Conservation (phyloP, 2,329 filamentous ascomycete genomes). For the Pseudogymnoascus sp. region DNA sequence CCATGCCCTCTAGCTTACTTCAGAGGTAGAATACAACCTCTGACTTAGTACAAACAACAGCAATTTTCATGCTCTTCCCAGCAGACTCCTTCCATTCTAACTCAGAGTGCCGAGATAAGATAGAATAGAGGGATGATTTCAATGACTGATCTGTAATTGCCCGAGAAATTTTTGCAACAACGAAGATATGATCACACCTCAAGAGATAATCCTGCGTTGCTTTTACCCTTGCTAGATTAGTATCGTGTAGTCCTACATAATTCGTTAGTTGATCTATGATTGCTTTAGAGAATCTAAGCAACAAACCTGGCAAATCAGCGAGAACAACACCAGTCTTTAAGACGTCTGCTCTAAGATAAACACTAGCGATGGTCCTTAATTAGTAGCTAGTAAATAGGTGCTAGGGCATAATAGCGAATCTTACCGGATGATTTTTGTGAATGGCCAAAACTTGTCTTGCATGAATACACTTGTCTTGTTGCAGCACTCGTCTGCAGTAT, state of each 20-base stretch:
- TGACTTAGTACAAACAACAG: constrained; percentile 30
- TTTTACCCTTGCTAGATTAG: constrained; percentile 30
- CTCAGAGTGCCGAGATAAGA: constrained; percentile 26
- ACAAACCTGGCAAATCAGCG: constrained; percentile 30
- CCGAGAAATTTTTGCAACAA: constrained; percentile 31
- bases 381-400: constrained; percentile 10
- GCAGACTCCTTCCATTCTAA: constrained; percentile 24
- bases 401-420: neutral
- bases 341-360: constrained; percentile 28
- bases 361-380: constrained; percentile 16
- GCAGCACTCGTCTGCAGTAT: constrained; percentile 26
- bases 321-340: constrained; percentile 30
- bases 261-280: constrained; percentile 9
- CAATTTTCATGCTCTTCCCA: constrained; percentile 24
- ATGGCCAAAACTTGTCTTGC: constrained; percentile 30
- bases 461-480: constrained; percentile 28
- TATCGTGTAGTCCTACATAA: constrained; percentile 27
- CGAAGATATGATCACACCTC: constrained; percentile 30
- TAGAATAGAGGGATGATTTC: constrained; percentile 27
- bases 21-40: constrained; percentile 20
- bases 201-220: constrained; percentile 31
- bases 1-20: neutral
- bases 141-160: constrained; percentile 30
- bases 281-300: neutral
- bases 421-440: constrained; percentile 32